phyloP scores from a whole-genome alignment of 2,329 filamentous ascomycete species.

The Diaporthe velutina region DNA sequence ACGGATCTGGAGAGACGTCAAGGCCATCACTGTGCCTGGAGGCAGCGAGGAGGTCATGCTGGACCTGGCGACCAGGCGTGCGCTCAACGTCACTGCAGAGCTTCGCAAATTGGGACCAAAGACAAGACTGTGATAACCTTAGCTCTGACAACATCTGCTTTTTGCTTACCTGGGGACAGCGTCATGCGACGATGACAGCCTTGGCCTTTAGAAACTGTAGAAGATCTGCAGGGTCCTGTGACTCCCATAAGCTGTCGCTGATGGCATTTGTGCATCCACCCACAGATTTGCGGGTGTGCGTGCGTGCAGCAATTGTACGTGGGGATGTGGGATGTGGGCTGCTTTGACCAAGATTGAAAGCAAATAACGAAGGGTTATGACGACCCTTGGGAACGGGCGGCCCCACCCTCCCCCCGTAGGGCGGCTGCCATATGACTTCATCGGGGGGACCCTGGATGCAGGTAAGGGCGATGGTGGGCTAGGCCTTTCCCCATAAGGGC shows the following conservation, averaged over 20 bases:
- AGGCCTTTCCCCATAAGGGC: background rate
- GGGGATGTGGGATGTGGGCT: background rate
- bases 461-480: background rate
- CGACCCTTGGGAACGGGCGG: background rate
- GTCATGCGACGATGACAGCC: background rate
- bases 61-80: conserved; percentile 39
- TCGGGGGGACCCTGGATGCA: conserved; percentile 7
- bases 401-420: conserved; percentile 5
- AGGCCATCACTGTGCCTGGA: conserved; percentile 40
- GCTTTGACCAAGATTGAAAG: background rate
- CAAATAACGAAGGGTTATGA: background rate
- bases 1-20: conserved; percentile 40
- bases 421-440: conserved; percentile 12
- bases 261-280: too few species aligned
- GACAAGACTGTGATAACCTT: background rate
- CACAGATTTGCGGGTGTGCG: background rate
- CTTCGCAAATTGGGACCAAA: background rate
- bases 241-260: background rate
- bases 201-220: background rate
- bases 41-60: conserved; percentile 42
- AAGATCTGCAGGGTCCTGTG: background rate
- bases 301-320: too few species aligned
- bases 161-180: background rate
- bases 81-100: background rate
- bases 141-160: background rate